phyloP scores from a whole-genome alignment of 176 grass and related monocot species.

The Elymus sibiricus region DNA sequence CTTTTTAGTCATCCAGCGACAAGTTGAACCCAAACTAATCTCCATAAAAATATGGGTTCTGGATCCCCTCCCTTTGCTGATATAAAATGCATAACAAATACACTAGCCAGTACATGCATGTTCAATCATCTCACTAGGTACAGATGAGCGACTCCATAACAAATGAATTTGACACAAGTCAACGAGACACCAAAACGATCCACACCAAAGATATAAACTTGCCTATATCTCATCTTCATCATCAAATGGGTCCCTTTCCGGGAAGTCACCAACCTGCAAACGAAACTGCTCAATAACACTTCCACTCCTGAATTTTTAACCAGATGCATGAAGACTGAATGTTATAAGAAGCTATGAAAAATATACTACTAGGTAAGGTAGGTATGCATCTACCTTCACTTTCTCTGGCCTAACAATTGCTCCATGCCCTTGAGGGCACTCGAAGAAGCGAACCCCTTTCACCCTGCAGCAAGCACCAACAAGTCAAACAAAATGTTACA shows the following conservation, averaged over 20 bases:
- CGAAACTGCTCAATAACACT: neutral
- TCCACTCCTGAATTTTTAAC: neutral
- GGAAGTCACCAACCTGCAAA: constrained; percentile 76
- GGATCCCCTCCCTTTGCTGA: neutral
- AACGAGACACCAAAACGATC: neutral
- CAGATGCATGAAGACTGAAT: neutral
- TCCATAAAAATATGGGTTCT: neutral
- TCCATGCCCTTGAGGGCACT: constrained; percentile 85
- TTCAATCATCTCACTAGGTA: neutral
- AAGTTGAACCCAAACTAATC: neutral
- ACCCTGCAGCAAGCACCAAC: constrained; percentile 60
- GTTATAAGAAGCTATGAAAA: neutral
- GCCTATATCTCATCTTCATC: constrained; percentile 83
- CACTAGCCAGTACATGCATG: neutral
- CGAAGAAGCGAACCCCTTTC: constrained; percentile 71
- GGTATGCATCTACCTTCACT: constrained; percentile 57
- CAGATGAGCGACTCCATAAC: neutral
- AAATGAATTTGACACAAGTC: neutral
- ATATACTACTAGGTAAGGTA: neutral
- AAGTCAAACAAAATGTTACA: constrained; percentile 11
- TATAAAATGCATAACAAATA: neutral
- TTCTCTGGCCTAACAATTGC: constrained; percentile 87
- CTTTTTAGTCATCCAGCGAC: neutral
- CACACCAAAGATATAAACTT: neutral
- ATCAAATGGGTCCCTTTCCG: constrained; percentile 91